Evolutionary conservation across 129 eudicot genomes (phyloP), one percentile per base, ranked within the genome.

Genomic region (Flaveria sonorensis): DNA sequence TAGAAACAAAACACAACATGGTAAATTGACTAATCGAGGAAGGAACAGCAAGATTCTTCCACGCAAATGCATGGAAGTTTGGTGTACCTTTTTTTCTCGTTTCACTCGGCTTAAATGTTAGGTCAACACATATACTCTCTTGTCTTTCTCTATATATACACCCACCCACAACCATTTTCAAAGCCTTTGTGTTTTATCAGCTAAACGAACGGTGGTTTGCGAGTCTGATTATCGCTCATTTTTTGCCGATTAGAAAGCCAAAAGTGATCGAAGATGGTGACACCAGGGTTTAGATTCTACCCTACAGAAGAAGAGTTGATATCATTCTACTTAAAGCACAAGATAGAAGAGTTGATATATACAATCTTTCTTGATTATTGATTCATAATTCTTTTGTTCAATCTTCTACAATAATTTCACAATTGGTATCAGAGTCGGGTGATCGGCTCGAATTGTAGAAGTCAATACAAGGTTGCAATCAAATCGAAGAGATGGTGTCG

Each of bases 291-390:
- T 83, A 79, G 92, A 12, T 88, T 88, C 72, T 88, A 79, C 78
- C 92, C 92, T 13, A 88, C 92, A 1, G 89, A 88, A 75, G 92
- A 88, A 77, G 92, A 88, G 78, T 74, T 85, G 45, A 51, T 88
- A 65, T 75, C 83, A 7, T 85, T 82, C 79, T 88, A 85, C 18
- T 81, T 88, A 21, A 80, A 43, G 76, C 75, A 56, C 61, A 85
- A 85, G 79, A 82, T 88, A 32, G 72, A 82, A 50, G 77, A n/a
- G n/a, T 24, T 24, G 28, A 24, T 24, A 1, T 24, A 24, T 24
- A 24, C 28, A 24, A 24, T 24, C 28, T 24, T 24, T 24, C 28
- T 24, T 24, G 28, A 24, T 1, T 24, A 24, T 24, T 24, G 28
- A 24, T 24, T 24, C 28, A 0, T 24, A 24, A 24, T 24, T 24